Conservation (phyloP, 2,329 filamentous ascomycete species). For the Passalora sequoiae region DNA sequence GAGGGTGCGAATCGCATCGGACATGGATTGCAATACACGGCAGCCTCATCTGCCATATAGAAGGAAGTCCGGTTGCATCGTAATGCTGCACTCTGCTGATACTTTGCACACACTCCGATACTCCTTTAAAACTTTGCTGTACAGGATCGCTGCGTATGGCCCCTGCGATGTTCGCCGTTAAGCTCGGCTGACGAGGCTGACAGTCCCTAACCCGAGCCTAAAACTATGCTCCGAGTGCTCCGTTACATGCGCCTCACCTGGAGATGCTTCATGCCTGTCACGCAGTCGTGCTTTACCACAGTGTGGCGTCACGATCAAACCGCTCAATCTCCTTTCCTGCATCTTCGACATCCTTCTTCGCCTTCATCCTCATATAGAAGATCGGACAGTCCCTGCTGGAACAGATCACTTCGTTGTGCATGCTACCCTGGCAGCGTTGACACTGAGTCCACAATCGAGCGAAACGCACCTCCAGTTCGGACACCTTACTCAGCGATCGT, state of each 20-base stretch:
- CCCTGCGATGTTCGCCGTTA: too few relatives aligned
- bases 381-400: constrained; percentile 95
- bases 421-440: constrained; percentile 92
- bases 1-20: neutral
- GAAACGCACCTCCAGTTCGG: constrained; percentile 89
- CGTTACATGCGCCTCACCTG: constrained; percentile 5
- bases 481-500: constrained; percentile 79
- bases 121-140: constrained; percentile 3
- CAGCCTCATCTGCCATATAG: too few relatives aligned
- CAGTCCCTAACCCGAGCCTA: neutral
- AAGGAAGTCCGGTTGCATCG: too few relatives aligned
- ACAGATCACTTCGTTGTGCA: constrained; percentile 98
- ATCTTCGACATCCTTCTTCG: constrained; percentile 97
- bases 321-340: constrained; percentile 80
- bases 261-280: neutral
- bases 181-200: too few relatives aligned
- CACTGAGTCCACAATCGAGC: constrained; percentile 95
- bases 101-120: neutral
- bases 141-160: neutral
- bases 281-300: constrained; percentile 47
- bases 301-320: constrained; percentile 80
- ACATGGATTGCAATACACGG: neutral
- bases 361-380: constrained; percentile 99
- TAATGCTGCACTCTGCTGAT: neutral
- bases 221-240: too few relatives aligned